Evolutionary conservation across 2,329 filamentous ascomycete genomes (phyloP).

Genomic region (Sclerotinia glacialis): DNA sequence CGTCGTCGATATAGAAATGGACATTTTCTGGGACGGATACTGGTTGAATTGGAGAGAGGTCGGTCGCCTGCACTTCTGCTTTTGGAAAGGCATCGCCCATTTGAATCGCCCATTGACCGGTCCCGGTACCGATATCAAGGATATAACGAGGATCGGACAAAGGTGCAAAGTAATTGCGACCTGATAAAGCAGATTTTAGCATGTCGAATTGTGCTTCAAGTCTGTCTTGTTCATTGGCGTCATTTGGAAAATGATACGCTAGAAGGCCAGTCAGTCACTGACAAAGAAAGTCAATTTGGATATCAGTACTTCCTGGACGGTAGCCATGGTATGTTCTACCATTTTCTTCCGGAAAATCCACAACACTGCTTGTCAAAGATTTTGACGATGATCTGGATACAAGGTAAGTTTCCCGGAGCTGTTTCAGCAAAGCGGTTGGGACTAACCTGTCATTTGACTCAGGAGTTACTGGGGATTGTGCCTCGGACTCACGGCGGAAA

Average conservation of each 20-base stretch:
- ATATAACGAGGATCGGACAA: constrained; percentile 40
- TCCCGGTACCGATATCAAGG: constrained; percentile 48
- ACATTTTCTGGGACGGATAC: constrained; percentile 67
- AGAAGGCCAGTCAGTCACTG: constrained; percentile 4
- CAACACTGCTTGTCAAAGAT: constrained; percentile 32
- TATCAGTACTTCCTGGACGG: constrained; percentile 17
- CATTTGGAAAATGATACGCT: constrained; percentile 45
- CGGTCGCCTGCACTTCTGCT: constrained; percentile 58
- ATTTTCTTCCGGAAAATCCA: constrained; percentile 32
- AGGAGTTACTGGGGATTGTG: constrained; percentile 5
- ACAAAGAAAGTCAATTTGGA: neutral
- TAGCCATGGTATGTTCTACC: constrained; percentile 33
- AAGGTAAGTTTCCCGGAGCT: neutral
- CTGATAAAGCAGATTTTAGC: constrained; percentile 40
- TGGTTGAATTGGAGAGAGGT: constrained; percentile 67
- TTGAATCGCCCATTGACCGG: constrained; percentile 59
- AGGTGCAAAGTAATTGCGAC: constrained; percentile 45
- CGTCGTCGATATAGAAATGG: constrained; percentile 59
- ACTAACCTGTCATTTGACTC: constrained; percentile 12
- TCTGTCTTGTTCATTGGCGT: constrained; percentile 49
- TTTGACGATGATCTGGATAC: constrained; percentile 4
- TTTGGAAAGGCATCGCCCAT: constrained; percentile 60
- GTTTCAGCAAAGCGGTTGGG: neutral
- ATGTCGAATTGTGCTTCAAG: constrained; percentile 50
- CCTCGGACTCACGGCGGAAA: neutral